Conservation (phyloP, 2,329 filamentous ascomycete species). For the Trichoderma sp. region DNA sequence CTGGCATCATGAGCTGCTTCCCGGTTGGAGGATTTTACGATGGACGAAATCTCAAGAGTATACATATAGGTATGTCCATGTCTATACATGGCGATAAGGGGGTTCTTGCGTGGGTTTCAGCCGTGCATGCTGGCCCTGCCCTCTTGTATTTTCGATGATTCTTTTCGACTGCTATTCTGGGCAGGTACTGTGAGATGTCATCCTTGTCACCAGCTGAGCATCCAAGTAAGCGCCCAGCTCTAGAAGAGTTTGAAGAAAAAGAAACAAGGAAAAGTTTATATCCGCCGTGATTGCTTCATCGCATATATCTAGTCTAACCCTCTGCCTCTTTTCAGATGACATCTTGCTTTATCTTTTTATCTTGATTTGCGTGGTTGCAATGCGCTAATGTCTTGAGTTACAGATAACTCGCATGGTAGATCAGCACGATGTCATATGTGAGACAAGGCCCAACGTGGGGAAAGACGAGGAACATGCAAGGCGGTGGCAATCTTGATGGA, state of each 20-base stretch:
- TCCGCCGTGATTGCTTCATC: neutral
- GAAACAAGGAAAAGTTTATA: neutral
- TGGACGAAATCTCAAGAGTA: neutral
- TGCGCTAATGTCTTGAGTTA: neutral
- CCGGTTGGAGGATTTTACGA: neutral
- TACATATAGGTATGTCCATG: too few relatives aligned
- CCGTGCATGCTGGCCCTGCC: too few relatives aligned
- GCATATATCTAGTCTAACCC: neutral
- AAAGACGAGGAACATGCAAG: too few relatives aligned
- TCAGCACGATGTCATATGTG: neutral
- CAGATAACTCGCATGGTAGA: neutral
- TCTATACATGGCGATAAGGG: neutral
- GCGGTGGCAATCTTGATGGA: too few relatives aligned
- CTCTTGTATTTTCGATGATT: neutral
- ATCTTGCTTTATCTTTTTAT: neutral
- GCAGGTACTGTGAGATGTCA: neutral
- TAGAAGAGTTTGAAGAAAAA: neutral
- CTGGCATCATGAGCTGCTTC: neutral
- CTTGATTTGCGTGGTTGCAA: neutral
- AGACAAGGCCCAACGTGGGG: neutral
- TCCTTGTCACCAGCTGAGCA: neutral
- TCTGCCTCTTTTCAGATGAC: neutral
- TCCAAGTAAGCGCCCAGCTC: neutral
- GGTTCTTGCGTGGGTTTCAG: neutral
- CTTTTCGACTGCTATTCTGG: neutral